These are phyloP conservation scores for Kwoniella sp. DNA, from an alignment of 768 basidiomycete species.

Conservation along the genomic window DNA sequence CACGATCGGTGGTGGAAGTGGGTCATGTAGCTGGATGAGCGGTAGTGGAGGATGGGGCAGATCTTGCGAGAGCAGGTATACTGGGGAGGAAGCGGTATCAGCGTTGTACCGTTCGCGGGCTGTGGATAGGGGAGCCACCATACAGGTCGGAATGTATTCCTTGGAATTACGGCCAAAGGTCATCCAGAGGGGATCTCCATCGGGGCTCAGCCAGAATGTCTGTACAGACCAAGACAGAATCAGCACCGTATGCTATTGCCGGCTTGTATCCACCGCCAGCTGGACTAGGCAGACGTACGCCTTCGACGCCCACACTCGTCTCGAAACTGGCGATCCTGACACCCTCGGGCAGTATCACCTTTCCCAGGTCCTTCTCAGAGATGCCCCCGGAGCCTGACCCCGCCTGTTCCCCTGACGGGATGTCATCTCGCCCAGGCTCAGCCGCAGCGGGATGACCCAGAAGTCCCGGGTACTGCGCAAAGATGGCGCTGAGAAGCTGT, in stretches of 20 bases:
- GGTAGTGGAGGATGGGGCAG: conserved; percentile 30
- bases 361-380: conserved; percentile 33
- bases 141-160: conserved; percentile 45
- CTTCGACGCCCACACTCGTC: conserved; percentile 39
- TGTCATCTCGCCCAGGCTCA: background rate
- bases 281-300: conserved; percentile 22
- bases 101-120: no score
- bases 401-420: background rate
- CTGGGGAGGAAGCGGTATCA: no score
- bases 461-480: conserved; percentile 32
- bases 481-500: conserved; percentile 35
- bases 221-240: conserved; percentile 3
- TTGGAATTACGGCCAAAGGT: conserved; percentile 41
- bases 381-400: conserved; percentile 1
- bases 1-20: conserved; percentile 43
- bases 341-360: conserved; percentile 40
- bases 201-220: conserved; percentile 28
- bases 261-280: background rate
- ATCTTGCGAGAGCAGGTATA: conserved; percentile 20
- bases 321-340: conserved; percentile 29
- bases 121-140: conserved; percentile 7
- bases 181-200: conserved; percentile 46
- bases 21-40: conserved; percentile 39
- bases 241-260: background rate
- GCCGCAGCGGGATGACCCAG: background rate